Base-by-base conservation (phyloP, 306 rosid genomes). In the Ormosia emarginata region DNA sequence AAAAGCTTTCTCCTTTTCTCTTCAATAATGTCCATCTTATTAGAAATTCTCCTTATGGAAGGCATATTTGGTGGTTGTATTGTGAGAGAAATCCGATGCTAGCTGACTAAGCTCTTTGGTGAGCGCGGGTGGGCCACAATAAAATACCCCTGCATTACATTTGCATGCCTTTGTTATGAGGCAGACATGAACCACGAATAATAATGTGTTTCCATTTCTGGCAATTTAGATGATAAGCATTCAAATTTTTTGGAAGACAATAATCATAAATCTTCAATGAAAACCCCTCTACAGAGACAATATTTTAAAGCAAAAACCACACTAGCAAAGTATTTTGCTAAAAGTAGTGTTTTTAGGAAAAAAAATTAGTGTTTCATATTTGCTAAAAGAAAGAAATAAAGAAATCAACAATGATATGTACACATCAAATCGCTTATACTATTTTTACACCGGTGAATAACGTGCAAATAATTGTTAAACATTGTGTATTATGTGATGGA, bases 91-190 rank as follows among this genome's bases (percentile, higher is more conserved):
- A 71, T 91, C 92, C 11, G 70, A 77, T 55, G 90, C 81, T 77
- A 89, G 84, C 24, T 83, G 85, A 33, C 84, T 73, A 59, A 91
- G 93, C 62, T 85, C 81, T 57, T 79, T 24, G 2, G 83, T 58
- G 3, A 83, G 86, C 1, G 87, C 67, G 0, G 85, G 88, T 67
- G 47, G 71, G 15, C 95, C 95, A 65, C 95, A 88, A 70, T 88
- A 91, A 79, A 91, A 91, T 44, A 91, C 95, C 56, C 95, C 95
- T 91, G 87, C 87, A 81, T 59, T 8, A 58, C 17, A 82, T 14
- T 69, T 41, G 30, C 52, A 80, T 50, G 18, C 6, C 44, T 2
- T 43, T 12, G 66, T 71, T 11, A 67, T 5, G 39, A 32, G 2
- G 29, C 47, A n/a, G 7, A 14, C 75, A 67, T 36, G 14, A 29